Evolutionary conservation across 768 basidiomycete genomes (phyloP).

Genomic region (Chiua virens): DNA sequence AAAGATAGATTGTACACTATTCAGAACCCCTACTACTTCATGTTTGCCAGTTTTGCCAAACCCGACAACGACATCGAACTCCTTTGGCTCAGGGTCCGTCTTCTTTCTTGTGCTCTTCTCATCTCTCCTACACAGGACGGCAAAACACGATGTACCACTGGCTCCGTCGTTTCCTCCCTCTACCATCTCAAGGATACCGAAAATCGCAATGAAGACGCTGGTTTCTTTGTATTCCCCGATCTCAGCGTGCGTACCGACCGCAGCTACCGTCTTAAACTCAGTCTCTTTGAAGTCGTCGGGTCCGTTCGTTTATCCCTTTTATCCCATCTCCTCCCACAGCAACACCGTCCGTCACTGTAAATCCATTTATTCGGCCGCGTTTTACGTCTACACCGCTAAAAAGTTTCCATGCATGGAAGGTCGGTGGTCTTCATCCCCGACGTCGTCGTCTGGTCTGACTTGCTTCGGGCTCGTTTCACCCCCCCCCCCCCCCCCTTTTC

Average conservation of each 20-base stretch:
- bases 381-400: slow-evolving; percentile 95
- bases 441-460: slow-evolving; percentile 24
- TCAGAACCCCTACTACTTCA: slow-evolving; percentile 94
- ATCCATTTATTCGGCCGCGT: slow-evolving; percentile 82
- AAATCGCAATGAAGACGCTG: slow-evolving; percentile 66
- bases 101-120: not conserved
- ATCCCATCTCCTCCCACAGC: slow-evolving; percentile 36
- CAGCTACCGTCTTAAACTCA: slow-evolving; percentile 69
- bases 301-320: slow-evolving; percentile 40
- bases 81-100: slow-evolving; percentile 74
- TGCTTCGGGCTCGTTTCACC: slow-evolving; percentile 14
- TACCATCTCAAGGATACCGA: slow-evolving; percentile 87
- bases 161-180: slow-evolving; percentile 84
- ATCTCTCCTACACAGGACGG: slow-evolving; percentile 58
- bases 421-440: slow-evolving; percentile 32
- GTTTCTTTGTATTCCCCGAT: slow-evolving; percentile 97
- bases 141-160: slow-evolving; percentile 88
- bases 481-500: slow-evolving; percentile 11
- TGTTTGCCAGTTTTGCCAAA: slow-evolving; percentile 89
- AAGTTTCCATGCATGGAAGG: slow-evolving; percentile 97
- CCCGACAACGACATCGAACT: slow-evolving; percentile 88
- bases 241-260: slow-evolving; percentile 91
- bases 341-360: slow-evolving; percentile 89
- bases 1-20: slow-evolving; percentile 50
- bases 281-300: slow-evolving; percentile 90